phyloP scores from a whole-genome alignment of 148 eudicot genomes.

The Rhododendron ovatum region DNA sequence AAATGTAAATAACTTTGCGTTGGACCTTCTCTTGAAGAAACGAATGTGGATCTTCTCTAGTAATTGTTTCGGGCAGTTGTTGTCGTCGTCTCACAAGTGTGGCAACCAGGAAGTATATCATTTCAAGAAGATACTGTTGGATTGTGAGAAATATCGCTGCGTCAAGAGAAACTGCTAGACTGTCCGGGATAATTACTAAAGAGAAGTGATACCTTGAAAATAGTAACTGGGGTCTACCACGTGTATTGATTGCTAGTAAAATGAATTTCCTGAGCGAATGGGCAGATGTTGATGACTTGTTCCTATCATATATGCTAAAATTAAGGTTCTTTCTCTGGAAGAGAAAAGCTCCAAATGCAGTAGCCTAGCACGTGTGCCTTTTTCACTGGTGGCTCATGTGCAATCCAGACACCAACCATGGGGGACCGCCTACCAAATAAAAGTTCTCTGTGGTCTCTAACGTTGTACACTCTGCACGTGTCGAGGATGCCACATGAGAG shows the following conservation, averaged over 20 bases:
- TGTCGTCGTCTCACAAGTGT: too few species aligned
- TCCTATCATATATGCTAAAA: background rate
- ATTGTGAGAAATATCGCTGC: too few species aligned
- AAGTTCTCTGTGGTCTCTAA: background rate
- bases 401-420: background rate
- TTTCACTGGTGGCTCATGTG: background rate
- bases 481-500: background rate
- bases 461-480: background rate
- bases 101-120: too few species aligned
- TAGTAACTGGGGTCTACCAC: background rate
- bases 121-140: too few species aligned
- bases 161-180: too few species aligned
- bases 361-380: background rate
- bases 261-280: background rate
- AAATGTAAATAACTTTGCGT: background rate
- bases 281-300: background rate
- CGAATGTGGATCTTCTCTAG: too few species aligned
- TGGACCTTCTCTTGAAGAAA: background rate
- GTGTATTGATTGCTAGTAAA: background rate
- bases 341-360: background rate
- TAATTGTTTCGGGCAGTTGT: too few species aligned
- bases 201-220: too few species aligned
- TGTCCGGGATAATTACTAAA: too few species aligned
- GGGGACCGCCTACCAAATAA: background rate
- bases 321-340: background rate